Percentiles rank a stretch among this genome's conserved stretches.
phyloP scores from a whole-genome alignment of 2,329 filamentous ascomycete species.

The Claviceps maximensis region DNA sequence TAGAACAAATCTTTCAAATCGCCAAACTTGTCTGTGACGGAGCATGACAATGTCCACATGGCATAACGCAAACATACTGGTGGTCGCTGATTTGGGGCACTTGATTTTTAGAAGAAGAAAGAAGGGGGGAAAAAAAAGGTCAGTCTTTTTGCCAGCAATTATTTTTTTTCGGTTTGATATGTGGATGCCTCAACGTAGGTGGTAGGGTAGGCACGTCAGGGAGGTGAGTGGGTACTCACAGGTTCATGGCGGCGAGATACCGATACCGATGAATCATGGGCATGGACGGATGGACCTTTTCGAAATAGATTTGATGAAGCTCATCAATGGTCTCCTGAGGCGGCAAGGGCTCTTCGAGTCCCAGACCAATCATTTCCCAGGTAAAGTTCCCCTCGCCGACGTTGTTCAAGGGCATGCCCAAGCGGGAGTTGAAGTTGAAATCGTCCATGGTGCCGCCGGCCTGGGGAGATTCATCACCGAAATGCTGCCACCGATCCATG shows the following conservation, averaged over 20 bases:
- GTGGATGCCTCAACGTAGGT: background rate
- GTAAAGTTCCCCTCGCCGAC: conserved; percentile 46
- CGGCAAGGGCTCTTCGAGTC: conserved; percentile 45
- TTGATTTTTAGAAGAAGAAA: conserved; percentile 15
- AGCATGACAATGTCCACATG: conserved; percentile 91
- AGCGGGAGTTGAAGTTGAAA: conserved; percentile 40
- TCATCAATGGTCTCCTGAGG: conserved; percentile 61
- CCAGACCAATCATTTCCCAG: conserved; percentile 62
- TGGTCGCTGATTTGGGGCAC: conserved; percentile 69
- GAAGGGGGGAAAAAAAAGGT: no score
- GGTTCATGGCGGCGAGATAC: conserved; percentile 77
- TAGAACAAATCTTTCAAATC: conserved; percentile 82
- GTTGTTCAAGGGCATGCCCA: conserved; percentile 36
- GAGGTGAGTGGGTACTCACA: conserved; percentile 36
- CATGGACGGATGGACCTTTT: conserved; percentile 72
- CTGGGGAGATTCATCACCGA: conserved; percentile 40
- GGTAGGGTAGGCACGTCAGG: no score
- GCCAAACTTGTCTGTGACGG: conserved; percentile 68
- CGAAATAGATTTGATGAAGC: conserved; percentile 79
- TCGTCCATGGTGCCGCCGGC: conserved; percentile 34
- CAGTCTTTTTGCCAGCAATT: background rate
- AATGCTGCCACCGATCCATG: conserved; percentile 43
- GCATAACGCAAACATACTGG: conserved; percentile 83
- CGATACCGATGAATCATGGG: conserved; percentile 85
- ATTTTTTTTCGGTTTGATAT: background rate